phyloP scores from a whole-genome alignment of 176 grass and related monocot species.

The Stipa capillata region DNA sequence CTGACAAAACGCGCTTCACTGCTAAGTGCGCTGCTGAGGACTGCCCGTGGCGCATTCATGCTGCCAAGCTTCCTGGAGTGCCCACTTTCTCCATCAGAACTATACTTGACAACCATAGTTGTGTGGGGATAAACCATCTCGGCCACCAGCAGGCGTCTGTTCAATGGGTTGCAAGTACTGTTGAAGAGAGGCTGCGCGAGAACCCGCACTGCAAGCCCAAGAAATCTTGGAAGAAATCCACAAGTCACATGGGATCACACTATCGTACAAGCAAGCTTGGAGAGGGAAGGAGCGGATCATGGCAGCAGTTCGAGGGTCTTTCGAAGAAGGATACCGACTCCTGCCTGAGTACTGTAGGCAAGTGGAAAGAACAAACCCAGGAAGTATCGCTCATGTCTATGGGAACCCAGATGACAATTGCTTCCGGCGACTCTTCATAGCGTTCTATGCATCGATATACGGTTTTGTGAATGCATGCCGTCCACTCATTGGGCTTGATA shows the following conservation, averaged over 20 bases:
- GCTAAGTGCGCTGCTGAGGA: conserved; percentile 74
- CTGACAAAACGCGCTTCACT: conserved; percentile 82
- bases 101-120: conserved; percentile 73
- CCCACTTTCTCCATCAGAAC: conserved; percentile 91
- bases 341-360: conserved; percentile 84
- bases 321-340: conserved; percentile 92
- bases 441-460: conserved; percentile 88
- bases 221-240: conserved; percentile 96
- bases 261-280: conserved; percentile 98
- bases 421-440: conserved; percentile 78
- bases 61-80: conserved; percentile 82
- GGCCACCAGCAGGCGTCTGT: conserved; percentile 98
- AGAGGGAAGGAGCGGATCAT: conserved; percentile 98
- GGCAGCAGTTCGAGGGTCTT: conserved; percentile 84
- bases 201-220: conserved; percentile 98
- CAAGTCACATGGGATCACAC: conserved; percentile 88
- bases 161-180: conserved; percentile 89
- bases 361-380: conserved; percentile 79
- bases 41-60: conserved; percentile 91
- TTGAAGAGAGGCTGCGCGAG: conserved; percentile 83
- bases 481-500: conserved; percentile 88
- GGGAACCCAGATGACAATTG: conserved; percentile 71
- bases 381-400: conserved; percentile 79
- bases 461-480: conserved; percentile 95
- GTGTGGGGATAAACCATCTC: conserved; percentile 81